Conservation (phyloP, 768 basidiomycete genomes). For the Mycena crocata region DNA sequence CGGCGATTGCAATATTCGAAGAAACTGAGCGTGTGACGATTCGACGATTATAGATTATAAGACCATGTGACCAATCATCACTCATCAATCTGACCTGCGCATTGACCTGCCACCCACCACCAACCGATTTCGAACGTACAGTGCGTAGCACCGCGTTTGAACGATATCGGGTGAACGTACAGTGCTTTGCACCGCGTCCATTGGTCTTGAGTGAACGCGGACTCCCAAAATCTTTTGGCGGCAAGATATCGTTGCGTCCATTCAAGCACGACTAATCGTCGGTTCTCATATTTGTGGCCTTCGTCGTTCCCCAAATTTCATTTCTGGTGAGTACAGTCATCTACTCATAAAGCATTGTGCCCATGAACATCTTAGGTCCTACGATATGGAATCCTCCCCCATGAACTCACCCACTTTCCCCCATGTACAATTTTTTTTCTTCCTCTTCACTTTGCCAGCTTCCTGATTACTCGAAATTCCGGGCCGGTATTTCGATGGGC, state of each 20-base stretch:
- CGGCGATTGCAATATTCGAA: no score
- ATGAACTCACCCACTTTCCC: conserved; percentile 10
- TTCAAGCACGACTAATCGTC: no score
- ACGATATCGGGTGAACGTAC: conserved; percentile 12
- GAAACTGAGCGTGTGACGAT: no score
- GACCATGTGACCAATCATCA: conserved; percentile 18
- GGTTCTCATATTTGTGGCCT: no score
- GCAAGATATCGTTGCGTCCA: no score
- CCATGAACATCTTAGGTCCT: conserved; percentile 8
- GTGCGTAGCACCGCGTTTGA: conserved; percentile 23
- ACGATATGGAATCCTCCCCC: conserved; percentile 17
- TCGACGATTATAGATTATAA: not conserved
- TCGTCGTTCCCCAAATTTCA: not conserved
- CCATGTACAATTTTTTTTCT: conserved; percentile 9
- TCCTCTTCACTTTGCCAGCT: conserved; percentile 2
- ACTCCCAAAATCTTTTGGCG: no score
- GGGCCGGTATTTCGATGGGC: conserved; percentile 23
- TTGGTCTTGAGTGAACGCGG: not conserved
- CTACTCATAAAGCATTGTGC: conserved; percentile 4
- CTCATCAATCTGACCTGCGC: no score
- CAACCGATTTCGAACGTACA: conserved; percentile 15
- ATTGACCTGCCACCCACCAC: not conserved
- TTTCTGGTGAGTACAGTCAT: conserved; percentile 11
- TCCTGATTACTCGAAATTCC: not conserved
- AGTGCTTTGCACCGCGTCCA: conserved; percentile 15